A percentile compares a stretch with the other conserved stretches of the same genome.
These are phyloP conservation scores for Candida germanica DNA, from an alignment of 805 yeast genomes.

Conservation along the genomic window DNA sequence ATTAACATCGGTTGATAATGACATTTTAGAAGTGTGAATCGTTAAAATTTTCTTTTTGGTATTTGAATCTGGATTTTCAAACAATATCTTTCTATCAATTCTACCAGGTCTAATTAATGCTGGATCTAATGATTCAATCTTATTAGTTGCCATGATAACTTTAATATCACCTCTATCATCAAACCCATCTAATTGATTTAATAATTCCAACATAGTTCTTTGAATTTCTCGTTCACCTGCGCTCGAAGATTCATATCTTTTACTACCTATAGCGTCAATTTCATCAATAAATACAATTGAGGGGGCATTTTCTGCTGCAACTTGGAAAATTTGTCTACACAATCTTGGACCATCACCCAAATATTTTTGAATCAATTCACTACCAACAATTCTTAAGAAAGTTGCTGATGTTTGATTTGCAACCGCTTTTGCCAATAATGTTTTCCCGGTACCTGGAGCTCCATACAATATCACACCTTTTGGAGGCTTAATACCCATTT, in stretches of 20 bases:
- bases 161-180: slow-evolving; percentile 97
- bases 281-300: slow-evolving; percentile 98
- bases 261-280: slow-evolving; percentile 98
- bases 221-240: slow-evolving; percentile 98
- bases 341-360: slow-evolving; percentile 97
- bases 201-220: slow-evolving; percentile 93
- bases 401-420: slow-evolving; percentile 98
- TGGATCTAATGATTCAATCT: slow-evolving; percentile 90
- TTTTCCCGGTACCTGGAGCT: slow-evolving; percentile 98
- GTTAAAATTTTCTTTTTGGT: slow-evolving; percentile 90
- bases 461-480: slow-evolving; percentile 97
- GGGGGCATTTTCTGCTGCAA: slow-evolving; percentile 96
- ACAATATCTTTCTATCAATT: slow-evolving; percentile 91
- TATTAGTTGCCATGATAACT: slow-evolving; percentile 97
- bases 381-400: slow-evolving; percentile 92
- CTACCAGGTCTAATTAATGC: slow-evolving; percentile 96
- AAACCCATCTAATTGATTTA: slow-evolving; percentile 94
- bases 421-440: slow-evolving; percentile 93
- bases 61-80: slow-evolving; percentile 91
- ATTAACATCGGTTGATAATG: slow-evolving; percentile 80
- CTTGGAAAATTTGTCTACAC: slow-evolving; percentile 90
- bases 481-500: slow-evolving; percentile 98
- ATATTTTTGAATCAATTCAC: slow-evolving; percentile 94
- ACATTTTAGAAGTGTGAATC: slow-evolving; percentile 93
- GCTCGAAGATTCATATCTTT: slow-evolving; percentile 92